These are phyloP conservation scores for Colletotrichum nymphaeae DNA, from an alignment of 2,329 filamentous ascomycete species.

Conservation along the genomic window DNA sequence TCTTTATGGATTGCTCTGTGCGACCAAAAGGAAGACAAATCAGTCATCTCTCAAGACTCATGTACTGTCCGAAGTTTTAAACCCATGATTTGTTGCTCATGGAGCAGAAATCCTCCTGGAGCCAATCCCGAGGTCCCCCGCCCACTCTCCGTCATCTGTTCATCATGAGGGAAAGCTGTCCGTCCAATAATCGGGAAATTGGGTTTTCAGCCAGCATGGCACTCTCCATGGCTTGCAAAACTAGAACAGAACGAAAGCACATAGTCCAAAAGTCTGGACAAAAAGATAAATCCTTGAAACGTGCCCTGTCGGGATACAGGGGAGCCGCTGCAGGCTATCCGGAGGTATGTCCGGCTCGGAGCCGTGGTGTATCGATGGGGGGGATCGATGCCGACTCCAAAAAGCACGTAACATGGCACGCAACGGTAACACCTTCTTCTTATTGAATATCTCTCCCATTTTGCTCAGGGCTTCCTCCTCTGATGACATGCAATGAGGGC, in stretches of 20 bases:
- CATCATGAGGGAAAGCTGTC: background rate
- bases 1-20: background rate
- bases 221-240: background rate
- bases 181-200: background rate
- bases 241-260: background rate
- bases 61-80: background rate
- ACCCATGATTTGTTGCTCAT: background rate
- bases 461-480: constrained; percentile 16
- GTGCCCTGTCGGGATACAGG: background rate
- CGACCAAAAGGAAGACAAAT: background rate
- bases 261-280: background rate
- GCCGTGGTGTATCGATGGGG: background rate
- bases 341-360: constrained; percentile 27
- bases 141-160: background rate
- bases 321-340: constrained; percentile 14
- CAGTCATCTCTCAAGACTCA: background rate
- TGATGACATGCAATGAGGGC: background rate
- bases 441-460: background rate
- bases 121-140: background rate
- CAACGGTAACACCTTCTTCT: background rate
- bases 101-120: background rate
- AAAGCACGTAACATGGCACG: background rate
- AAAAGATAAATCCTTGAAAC: constrained; percentile 11
- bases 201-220: background rate
- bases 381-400: background rate